Conservation (phyloP, 768 basidiomycete genomes). For the Royoungia palumana region DNA sequence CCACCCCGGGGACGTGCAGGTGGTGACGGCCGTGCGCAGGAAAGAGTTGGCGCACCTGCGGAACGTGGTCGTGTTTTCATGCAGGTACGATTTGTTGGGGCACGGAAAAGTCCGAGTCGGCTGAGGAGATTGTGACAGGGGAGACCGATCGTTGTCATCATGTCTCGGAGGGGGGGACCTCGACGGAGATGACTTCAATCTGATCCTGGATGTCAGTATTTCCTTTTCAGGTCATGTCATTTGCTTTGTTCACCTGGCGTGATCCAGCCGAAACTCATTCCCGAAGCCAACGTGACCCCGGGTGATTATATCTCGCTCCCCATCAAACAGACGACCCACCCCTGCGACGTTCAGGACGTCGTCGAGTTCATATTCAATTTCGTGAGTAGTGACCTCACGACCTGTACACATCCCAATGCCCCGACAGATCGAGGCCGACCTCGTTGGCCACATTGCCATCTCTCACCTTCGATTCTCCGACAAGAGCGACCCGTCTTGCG, state of each 20-base stretch:
- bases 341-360: constrained; percentile 42
- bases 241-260: constrained; percentile 9
- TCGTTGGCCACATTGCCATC: constrained; percentile 41
- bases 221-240: background rate
- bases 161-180: constrained; percentile 53
- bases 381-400: constrained; percentile 26
- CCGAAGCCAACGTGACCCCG: constrained; percentile 21
- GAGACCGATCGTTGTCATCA: constrained; percentile 42
- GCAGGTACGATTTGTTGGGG: constrained; percentile 32
- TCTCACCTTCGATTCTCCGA: constrained; percentile 46
- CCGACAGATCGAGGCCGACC: constrained; percentile 36
- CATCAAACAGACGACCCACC: constrained; percentile 29
- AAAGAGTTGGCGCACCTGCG: constrained; percentile 38
- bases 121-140: constrained; percentile 28
- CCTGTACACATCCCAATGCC: background rate
- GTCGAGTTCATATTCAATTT: constrained; percentile 48
- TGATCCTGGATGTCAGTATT: constrained; percentile 40
- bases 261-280: constrained; percentile 31
- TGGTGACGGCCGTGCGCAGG: constrained; percentile 41
- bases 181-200: constrained; percentile 51
- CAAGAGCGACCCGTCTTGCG: constrained; percentile 31
- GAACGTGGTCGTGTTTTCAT: constrained; percentile 51
- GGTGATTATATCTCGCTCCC: constrained; percentile 40
- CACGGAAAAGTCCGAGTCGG: background rate
- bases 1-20: constrained; percentile 47